Evolutionary conservation across 2,329 filamentous ascomycete species (phyloP).

Genomic region (Nemania bipapillata): DNA sequence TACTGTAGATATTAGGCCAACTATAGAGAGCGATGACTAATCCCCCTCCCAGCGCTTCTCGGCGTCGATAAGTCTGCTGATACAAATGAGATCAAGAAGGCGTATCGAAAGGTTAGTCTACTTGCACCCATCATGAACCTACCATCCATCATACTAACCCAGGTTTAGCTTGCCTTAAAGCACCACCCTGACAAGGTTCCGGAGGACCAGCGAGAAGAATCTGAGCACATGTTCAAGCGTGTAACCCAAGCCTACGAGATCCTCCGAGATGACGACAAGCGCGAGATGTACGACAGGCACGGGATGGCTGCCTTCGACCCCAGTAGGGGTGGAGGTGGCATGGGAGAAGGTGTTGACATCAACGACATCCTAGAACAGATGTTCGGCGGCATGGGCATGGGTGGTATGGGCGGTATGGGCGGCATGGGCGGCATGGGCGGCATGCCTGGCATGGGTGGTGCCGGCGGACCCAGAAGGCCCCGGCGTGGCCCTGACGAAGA

Average conservation of each 20-base stretch:
- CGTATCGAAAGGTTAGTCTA: slow-evolving; percentile 83
- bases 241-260: slow-evolving; percentile 97
- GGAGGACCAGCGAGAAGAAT: slow-evolving; percentile 82
- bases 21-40: slow-evolving; percentile 15
- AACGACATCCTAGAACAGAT: slow-evolving; percentile 94
- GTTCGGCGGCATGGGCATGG: slow-evolving; percentile 68
- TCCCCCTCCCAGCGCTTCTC: slow-evolving; percentile 73
- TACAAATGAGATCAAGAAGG: slow-evolving; percentile 89
- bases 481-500: slow-evolving; percentile 84
- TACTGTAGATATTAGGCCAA: too few species aligned
- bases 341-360: slow-evolving; percentile 78
- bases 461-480: slow-evolving; percentile 66
- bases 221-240: slow-evolving; percentile 91
- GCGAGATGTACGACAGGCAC: slow-evolving; percentile 88
- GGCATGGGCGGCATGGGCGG: slow-evolving; percentile 58
- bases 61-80: slow-evolving; percentile 77
- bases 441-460: slow-evolving; percentile 56
- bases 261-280: slow-evolving; percentile 93
- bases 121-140: slow-evolving; percentile 1
- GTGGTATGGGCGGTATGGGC: slow-evolving; percentile 55
- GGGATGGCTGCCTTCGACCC: slow-evolving; percentile 96
- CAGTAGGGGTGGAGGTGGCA: slow-evolving; percentile 70
- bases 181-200: slow-evolving; percentile 97
- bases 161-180: slow-evolving; percentile 77
- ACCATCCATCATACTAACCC: slow-evolving; percentile 21